Conservation (phyloP, 78 protist genomes). For the Dictyostelium brefeldianum region DNA sequence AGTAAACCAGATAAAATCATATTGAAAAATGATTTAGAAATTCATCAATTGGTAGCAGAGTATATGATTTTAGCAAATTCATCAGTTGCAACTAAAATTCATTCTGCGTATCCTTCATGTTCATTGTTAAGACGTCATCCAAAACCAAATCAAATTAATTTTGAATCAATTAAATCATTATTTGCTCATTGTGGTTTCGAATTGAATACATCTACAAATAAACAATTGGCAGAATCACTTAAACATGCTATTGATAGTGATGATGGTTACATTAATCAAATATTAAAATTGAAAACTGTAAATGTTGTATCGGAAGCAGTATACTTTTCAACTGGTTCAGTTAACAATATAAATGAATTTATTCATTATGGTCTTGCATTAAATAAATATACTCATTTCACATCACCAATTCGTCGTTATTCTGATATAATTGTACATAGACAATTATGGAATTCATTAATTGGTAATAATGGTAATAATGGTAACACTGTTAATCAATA, state of each 20-base stretch:
- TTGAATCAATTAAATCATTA: conserved; percentile 2
- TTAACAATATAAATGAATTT: conserved; percentile 64
- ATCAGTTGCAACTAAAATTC: conserved; percentile 91
- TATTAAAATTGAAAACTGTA: conserved; percentile 37
- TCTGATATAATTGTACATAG: conserved; percentile 87
- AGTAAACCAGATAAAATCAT: conserved; percentile 61
- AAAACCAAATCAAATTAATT: conserved; percentile 59
- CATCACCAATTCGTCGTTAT: conserved; percentile 90
- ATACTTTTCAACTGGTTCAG: conserved; percentile 65
- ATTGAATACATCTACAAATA: conserved; percentile 2
- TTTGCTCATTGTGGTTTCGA: conserved; percentile 38
- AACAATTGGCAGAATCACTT: conserved; percentile 31
- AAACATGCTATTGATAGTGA: background rate
- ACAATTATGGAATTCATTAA: conserved; percentile 64
- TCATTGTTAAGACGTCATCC: conserved; percentile 94
- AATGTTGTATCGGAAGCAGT: conserved; percentile 42
- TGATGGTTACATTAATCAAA: conserved; percentile 31
- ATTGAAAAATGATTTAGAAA: conserved; percentile 66
- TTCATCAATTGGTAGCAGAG: conserved; percentile 94
- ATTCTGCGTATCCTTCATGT: conserved; percentile 66
- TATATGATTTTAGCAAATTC: conserved; percentile 98
- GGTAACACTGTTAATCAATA: background rate
- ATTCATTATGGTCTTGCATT: conserved; percentile 97
- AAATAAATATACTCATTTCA: conserved; percentile 98
- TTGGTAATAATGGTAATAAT: background rate